Conservation (phyloP, 176 grass and related monocot species). For the Alopecurus myosuroides region DNA sequence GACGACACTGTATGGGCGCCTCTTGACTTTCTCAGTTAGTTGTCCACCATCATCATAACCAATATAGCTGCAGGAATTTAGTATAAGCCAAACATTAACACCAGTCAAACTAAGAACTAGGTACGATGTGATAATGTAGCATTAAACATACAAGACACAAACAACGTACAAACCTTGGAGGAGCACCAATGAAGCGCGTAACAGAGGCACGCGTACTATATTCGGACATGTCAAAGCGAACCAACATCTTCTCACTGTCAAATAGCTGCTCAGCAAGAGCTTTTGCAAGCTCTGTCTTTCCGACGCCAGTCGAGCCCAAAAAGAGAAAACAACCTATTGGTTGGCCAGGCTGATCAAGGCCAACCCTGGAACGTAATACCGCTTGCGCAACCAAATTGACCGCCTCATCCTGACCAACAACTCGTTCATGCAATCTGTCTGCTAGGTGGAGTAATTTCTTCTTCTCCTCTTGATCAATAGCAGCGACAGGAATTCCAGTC, state of each 20-base stretch:
- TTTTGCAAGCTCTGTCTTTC: not conserved
- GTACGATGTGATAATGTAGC: not conserved
- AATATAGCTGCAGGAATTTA: not conserved
- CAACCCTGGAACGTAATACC: not conserved
- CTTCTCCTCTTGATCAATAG: not conserved
- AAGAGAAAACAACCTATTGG: not conserved
- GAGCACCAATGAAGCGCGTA: not conserved
- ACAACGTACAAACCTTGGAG: not conserved
- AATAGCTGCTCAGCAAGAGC: not conserved
- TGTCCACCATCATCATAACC: not conserved
- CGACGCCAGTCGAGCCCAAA: not conserved
- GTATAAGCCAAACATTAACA: not conserved
- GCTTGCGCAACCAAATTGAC: not conserved
- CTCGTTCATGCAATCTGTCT: not conserved
- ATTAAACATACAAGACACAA: not conserved
- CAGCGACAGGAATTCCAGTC: not conserved
- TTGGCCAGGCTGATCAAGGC: not conserved
- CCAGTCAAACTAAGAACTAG: not conserved
- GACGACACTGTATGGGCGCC: not conserved
- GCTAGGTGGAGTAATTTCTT: not conserved
- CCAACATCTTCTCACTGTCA: not conserved
- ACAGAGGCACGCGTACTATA: not conserved
- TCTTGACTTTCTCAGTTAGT: not conserved
- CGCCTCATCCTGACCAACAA: not conserved
- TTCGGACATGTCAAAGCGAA: not conserved